Base-by-base conservation (phyloP, 2,329 filamentous ascomycete genomes). In the Ambrosiella cleistominuta region DNA sequence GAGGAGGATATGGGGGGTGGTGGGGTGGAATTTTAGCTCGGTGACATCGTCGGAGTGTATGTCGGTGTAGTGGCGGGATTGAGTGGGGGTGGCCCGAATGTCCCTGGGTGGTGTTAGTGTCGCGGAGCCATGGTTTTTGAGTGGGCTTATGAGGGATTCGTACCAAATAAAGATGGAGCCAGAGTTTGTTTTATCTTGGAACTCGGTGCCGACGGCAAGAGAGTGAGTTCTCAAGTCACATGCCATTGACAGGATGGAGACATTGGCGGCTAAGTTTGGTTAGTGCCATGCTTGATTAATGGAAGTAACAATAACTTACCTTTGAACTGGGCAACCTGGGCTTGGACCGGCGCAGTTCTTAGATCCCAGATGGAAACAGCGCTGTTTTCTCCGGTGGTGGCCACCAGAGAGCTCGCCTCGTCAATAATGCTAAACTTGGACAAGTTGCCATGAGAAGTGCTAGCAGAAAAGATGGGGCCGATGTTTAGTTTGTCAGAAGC, bases 301-400 rank as follows among this genome's bases (percentile, higher is more conserved):
- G 8, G n/a, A 17, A n/a, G n/a, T 3, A 15, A 47, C 44, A n/a
- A 39, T 49, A 11, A 58, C 56, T 53, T 19, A 79, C 70, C 74
- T 64, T 67, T 68, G 67, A 75, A 73, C 61, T 71, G 70, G 7
- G 72, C 69, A 5, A 73, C 73, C 58, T 70, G 67, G 2, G 71
- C 71, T 37, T 65, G 65, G 7, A 63, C 64, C 0, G 68, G 64
- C 8, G 73, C 69, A 38, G 69, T 71, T 61, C 83, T 74, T 62
- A 82, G 65, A 70, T 88, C 85, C 81, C 82, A 85, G 53, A 85
- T 69, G 0, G 72, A 76, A 9, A 88, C 76, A 7, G 74, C 72
- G 7, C 86, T 86, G 66, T 89, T 82, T 66, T 85, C 79, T 52
- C 86, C 86, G 0, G 84, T 79, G 0, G 86, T 89, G 60, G 79